Conservation (phyloP, 2,329 filamentous ascomycete species). For the Calycina herbarum region DNA sequence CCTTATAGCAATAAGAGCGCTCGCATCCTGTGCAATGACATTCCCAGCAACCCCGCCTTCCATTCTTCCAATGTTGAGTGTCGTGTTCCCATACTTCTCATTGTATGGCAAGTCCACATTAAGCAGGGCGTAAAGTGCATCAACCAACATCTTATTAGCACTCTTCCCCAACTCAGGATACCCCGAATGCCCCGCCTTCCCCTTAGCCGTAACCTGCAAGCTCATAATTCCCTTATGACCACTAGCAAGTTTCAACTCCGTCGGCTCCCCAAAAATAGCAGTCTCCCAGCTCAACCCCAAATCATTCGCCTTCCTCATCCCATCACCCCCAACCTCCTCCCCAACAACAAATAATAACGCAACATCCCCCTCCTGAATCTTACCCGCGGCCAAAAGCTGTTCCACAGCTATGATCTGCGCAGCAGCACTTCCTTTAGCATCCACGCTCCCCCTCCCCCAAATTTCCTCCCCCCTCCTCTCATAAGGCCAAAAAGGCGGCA, state of each 20-base stretch:
- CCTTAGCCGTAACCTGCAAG: constrained; percentile 66
- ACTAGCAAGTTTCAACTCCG: constrained; percentile 80
- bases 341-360: constrained; percentile 72
- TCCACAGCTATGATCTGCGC: constrained; percentile 70
- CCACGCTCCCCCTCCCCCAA: constrained; percentile 72
- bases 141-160: constrained; percentile 78
- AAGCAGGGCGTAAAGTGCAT: constrained; percentile 67
- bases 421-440: constrained; percentile 69
- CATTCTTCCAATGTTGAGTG: constrained; percentile 80
- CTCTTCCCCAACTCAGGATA: constrained; percentile 89
- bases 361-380: constrained; percentile 50
- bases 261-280: constrained; percentile 91
- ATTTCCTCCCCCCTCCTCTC: constrained; percentile 50
- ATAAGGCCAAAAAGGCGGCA: constrained; percentile 51
- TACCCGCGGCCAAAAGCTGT: constrained; percentile 47
- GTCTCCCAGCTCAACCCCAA: constrained; percentile 58
- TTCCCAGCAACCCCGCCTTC: constrained; percentile 83
- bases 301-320: constrained; percentile 65
- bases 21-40: constrained; percentile 77
- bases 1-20: constrained; percentile 67
- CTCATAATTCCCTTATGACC: constrained; percentile 86
- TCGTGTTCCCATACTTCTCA: constrained; percentile 80
- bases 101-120: constrained; percentile 72
- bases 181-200: constrained; percentile 82
- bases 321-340: constrained; percentile 78